A percentile compares a stretch with the other conserved stretches of the same genome.
These are phyloP conservation scores for Pochonia chlamydosporia DNA, from an alignment of 2,329 filamentous ascomycete genomes.

Conservation along the genomic window DNA sequence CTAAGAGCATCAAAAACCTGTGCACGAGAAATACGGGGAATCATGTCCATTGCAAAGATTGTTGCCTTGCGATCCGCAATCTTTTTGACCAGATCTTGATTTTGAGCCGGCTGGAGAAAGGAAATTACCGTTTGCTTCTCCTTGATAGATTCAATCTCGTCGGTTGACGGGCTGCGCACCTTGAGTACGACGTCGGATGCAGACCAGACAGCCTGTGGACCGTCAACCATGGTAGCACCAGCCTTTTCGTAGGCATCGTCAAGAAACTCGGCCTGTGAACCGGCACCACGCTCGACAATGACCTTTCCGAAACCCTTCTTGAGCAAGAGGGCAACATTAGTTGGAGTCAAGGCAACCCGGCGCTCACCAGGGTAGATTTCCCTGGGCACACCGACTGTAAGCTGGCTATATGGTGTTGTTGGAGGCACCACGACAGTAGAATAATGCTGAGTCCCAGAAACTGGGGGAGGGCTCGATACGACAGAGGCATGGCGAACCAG, in stretches of 20 bases:
- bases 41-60: conserved; percentile 86
- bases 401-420: conserved; percentile 59
- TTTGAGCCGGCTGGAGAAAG: conserved; percentile 78
- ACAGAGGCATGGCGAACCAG: conserved; percentile 35
- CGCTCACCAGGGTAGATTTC: conserved; percentile 76
- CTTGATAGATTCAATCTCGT: conserved; percentile 63
- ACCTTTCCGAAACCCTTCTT: conserved; percentile 81
- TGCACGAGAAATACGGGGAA: conserved; percentile 82
- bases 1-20: conserved; percentile 85
- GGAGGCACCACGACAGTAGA: conserved; percentile 34
- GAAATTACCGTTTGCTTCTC: conserved; percentile 72
- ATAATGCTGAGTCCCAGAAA: conserved; percentile 23
- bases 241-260: conserved; percentile 73
- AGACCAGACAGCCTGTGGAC: conserved; percentile 62
- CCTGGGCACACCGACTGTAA: conserved; percentile 73
- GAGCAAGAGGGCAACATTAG: conserved; percentile 73
- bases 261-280: conserved; percentile 67
- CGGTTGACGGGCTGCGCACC: conserved; percentile 67
- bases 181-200: conserved; percentile 77
- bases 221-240: conserved; percentile 71
- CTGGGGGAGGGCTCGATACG: conserved; percentile 16
- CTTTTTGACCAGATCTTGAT: conserved; percentile 67
- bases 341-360: conserved; percentile 77
- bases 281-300: conserved; percentile 76
- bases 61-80: conserved; percentile 67